Base-by-base conservation (phyloP, 352 stramenopile species). In the Phytophthora sansomeana region DNA sequence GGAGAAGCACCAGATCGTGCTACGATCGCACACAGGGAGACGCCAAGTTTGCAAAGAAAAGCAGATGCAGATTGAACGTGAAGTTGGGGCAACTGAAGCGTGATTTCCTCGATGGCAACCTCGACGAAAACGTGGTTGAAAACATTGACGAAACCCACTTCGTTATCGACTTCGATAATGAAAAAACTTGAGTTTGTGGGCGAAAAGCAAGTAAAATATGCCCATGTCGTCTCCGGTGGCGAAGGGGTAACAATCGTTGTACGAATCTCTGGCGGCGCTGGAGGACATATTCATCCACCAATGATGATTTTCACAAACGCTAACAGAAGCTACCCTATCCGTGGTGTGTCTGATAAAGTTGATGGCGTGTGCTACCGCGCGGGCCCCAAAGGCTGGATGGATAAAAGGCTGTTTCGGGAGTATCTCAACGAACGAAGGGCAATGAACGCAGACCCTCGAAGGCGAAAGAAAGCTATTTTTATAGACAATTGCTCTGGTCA, bases 71-170 rank as follows among this genome's bases (percentile, higher is more conserved):
- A n/a, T n/a, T n/a, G n/a, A n/a, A n/a, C 36, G 36, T 17, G 36
- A 19, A 1, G 36, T 38, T 74, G 1, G 67, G 48, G 19, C 3
- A 41, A 36, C 1, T 17, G 14, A 16, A 43, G 14, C 36, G 36
- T 17, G 36, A 19, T 4, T 77, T 77, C 43, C 35, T 50, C 1
- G 44, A 11, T 14, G 57, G 51, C 6, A 54, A 61, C 9, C 39
- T 73, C 4, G 49, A 75, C 35, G 61, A 75, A 11, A 64, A 75
- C 11, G 4, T 32, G 1, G 32, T 70, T 8, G 44, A 69, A 16
- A 79, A 74, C 26, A 62, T 78, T 13, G 71, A 78, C 19, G 56
- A 75, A 33, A 78, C 66, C 3, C 66, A 72, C 46, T 73, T 78
- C n/a, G 41, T 69, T 16, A 53, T 77, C 11, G 57, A 70, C 38